Conservation (phyloP, 768 basidiomycete species). For the Amanita rubescens region DNA sequence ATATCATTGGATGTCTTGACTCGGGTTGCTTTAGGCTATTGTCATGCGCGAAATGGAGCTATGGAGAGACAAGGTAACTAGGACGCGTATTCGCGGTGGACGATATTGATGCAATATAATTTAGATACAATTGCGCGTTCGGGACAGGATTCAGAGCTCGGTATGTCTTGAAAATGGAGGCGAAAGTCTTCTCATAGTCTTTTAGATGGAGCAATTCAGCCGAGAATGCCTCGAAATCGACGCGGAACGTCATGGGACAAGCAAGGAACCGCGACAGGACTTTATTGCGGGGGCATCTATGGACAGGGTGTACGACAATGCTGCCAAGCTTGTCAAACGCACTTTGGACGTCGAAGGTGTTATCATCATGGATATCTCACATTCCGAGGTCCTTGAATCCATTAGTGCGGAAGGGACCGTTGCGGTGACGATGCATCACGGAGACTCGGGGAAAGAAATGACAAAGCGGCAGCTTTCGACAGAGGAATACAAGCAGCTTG, state of each 20-base stretch:
- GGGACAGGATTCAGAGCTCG: conserved; percentile 88
- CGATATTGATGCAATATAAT: neutral
- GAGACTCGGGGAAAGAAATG: conserved; percentile 46
- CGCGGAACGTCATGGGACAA: conserved; percentile 37
- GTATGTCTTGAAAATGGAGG: conserved; percentile 36
- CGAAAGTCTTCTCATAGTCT: neutral
- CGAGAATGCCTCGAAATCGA: conserved; percentile 93
- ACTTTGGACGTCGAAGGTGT: conserved; percentile 92
- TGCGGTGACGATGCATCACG: conserved; percentile 64
- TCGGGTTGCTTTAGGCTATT: conserved; percentile 46
- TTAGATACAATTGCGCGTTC: conserved; percentile 82
- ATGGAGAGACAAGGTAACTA: conserved; percentile 84
- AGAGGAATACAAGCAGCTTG: conserved; percentile 70
- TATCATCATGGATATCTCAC: conserved; percentile 86
- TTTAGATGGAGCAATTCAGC: conserved; percentile 90
- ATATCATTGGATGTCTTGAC: neutral
- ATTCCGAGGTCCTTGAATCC: conserved; percentile 80
- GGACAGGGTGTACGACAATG: conserved; percentile 88
- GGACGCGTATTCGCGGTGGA: neutral
- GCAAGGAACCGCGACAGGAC: conserved; percentile 29
- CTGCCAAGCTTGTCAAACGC: conserved; percentile 80
- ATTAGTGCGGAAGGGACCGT: conserved; percentile 53
- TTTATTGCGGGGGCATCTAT: conserved; percentile 43
- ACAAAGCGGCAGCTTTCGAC: conserved; percentile 49
- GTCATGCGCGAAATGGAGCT: conserved; percentile 94